Base-by-base conservation (phyloP, 805 yeast genomes). In the Teunomyces cretensis region DNA sequence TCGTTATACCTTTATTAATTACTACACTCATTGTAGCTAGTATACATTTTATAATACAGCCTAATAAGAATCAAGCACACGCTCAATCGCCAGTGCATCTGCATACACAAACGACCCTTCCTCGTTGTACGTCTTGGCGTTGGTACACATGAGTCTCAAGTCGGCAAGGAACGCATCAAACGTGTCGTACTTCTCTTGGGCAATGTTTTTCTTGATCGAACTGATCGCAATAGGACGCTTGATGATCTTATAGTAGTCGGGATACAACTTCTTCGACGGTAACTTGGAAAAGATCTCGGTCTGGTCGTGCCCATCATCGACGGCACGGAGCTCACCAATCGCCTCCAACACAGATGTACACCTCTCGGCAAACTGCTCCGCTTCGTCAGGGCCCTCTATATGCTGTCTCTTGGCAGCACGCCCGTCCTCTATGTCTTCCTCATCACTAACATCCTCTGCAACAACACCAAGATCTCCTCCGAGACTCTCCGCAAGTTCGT, bases 191-290 rank as follows among this genome's bases (percentile, higher is more conserved):
- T 57, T 60, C 17, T 64, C 70, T 39, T 61, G 64, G 27, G 72
- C 69, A 43, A 83, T 56, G 43, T 72, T 73, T 63, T 78, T 81
- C 47, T 67, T 70, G 43, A 86, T 68, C 51, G 74, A 80, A 42
- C 71, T 70, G 41, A 86, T 62, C 2, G 90, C 75, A 17, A 83
- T 78, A 2, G 91, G 90, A 44, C 67, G 64, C 50, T 69, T 65
- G 55, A 86, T 84, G 44, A 81, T 69, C 54, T 74, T 69, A 60
- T 85, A 92, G 62, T 92, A 92, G 64, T 92, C 97, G 0, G 97
- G 94, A 62, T 89, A 92, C 43, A 81, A 60, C 61, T 79, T 78
- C 51, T 78, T 77, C 0, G 91, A 77, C 2, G 98, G 98, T 42
- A 86, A 69, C 38, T 75, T 79, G 55, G 81, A 60, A 67, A 91